phyloP scores from a whole-genome alignment of 2,329 filamentous ascomycete species.

The Xylariaceae sp. region DNA sequence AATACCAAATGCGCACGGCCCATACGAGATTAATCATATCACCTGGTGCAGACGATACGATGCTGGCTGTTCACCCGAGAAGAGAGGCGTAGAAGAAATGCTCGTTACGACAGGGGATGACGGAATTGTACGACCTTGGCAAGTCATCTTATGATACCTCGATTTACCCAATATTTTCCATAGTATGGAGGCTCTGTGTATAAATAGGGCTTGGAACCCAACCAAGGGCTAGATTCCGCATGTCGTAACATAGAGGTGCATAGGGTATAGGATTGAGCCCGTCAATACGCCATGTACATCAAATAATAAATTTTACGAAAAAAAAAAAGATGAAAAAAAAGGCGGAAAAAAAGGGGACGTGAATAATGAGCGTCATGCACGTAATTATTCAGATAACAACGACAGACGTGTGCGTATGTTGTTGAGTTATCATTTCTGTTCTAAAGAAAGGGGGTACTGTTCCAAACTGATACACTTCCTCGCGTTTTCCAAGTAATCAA shows the following conservation, averaged over 20 bases:
- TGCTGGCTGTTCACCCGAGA: slow-evolving; percentile 55
- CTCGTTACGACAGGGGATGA: slow-evolving; percentile 92
- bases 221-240: slow-evolving; percentile 4
- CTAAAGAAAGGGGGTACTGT: neutral
- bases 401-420: too few species aligned
- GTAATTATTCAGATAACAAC: too few species aligned
- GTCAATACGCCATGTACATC: neutral
- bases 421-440: too few species aligned
- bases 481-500: slow-evolving; percentile 13
- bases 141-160: slow-evolving; percentile 54
- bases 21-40: slow-evolving; percentile 93
- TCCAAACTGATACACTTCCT: slow-evolving; percentile 1
- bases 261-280: neutral
- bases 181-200: neutral
- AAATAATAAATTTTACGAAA: neutral
- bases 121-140: slow-evolving; percentile 86
- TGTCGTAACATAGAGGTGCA: slow-evolving; percentile 14
- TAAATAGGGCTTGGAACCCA: neutral
- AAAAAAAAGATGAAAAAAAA: slow-evolving; percentile 10
- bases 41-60: slow-evolving; percentile 86
- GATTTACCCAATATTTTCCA: neutral
- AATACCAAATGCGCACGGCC: slow-evolving; percentile 80
- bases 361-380: too few species aligned
- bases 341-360: neutral
- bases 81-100: slow-evolving; percentile 74